Base-by-base conservation (phyloP, 2,329 filamentous ascomycete genomes). In the Amesomyces nigricolor region DNA sequence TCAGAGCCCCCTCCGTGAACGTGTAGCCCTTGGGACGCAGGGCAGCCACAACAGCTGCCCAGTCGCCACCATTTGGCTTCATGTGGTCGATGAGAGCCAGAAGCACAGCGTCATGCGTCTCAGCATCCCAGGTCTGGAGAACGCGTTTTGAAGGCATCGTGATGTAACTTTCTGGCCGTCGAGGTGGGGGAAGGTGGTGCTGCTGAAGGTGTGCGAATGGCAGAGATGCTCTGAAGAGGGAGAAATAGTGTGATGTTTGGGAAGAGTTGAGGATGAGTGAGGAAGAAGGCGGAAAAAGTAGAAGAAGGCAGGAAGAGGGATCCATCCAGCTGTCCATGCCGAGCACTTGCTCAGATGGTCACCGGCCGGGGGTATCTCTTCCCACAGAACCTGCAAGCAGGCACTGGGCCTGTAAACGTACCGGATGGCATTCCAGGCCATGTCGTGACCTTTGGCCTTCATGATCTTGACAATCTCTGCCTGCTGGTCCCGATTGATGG, bases 81-180 rank as follows among this genome's bases (percentile, higher is more conserved):
- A 73, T 59, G 6, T 70, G 64, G 26, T 70, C 67, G n/a, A 74
- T 63, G 22, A 78, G 56, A 29, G 70, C 70, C 6, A 72, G 54
- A 37, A 80, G 68, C 42, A 79, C 72, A 40, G 75, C 73, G 56
- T 74, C 66, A 45, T 79, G 75, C 16, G 72, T 68, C 8, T 67
- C 65, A 5, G 57, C 63, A 29, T 71, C 71, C 76, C 76, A 80
- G 35, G 65, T 69, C 61, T 64, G 61, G 29, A 58, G 52, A 32
- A 29, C 47, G 22, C 63, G 56, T 19, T 49, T 26, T 35, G 38
- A 45, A 9, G 53, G 35, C 55, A 59, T 61, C 8, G 32, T 56
- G 30, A 17, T 9, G 35, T 40, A 22, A 13, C 19, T 29, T n/a
- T n/a, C 26, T 11, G 10, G 16, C 35, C 35, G 43, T 44, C 56